Base-by-base conservation (phyloP, 306 rosid genomes). In the Oemleria cerasiformis region DNA sequence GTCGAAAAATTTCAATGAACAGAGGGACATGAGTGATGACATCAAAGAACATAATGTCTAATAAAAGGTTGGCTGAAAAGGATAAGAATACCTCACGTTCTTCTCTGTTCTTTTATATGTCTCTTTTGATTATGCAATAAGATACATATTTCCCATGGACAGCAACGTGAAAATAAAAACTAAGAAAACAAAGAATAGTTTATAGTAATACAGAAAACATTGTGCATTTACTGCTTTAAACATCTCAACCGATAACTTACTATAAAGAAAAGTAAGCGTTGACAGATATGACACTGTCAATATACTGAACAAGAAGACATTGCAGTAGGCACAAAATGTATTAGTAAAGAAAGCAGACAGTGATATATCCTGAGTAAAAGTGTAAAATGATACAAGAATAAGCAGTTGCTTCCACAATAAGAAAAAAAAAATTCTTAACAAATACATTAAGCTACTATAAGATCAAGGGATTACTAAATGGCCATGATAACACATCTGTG, bases 401-500 rank as follows among this genome's bases (percentile, higher is more conserved):
- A 65, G 64, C 49, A 65, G 36, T 30, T 30, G 36, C 40, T 68
- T 21, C 73, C 42, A 56, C 13, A 48, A 58, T 56, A 71, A 48
- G 9, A 63, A 63, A 68, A 62, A 16, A 71, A 50, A 30, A 30
- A 30, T 30, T 30, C 3, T 75, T 55, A 75, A 70, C 63, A 77
- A 75, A 82, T 74, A 40, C 78, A 77, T 65, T 80, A 59, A 77
- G 70, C 76, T 57, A 73, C 48, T 68, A 86, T 81, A 84, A 81
- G 90, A 86, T 91, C 80, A 74, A 88, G 97, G 77, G 81, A 78
- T 82, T 85, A 88, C 97, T 76, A 86, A 84, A 85, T 68, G 82
- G 84, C 47, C 85, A 77, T 73, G 83, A 78, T 79, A 90, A 91
- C 85, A 79, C 87, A 88, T 85, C 85, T 79, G 82, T 78, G 85